Conservation (phyloP, 805 yeast species). For the Kockiozyma suomiensis region DNA sequence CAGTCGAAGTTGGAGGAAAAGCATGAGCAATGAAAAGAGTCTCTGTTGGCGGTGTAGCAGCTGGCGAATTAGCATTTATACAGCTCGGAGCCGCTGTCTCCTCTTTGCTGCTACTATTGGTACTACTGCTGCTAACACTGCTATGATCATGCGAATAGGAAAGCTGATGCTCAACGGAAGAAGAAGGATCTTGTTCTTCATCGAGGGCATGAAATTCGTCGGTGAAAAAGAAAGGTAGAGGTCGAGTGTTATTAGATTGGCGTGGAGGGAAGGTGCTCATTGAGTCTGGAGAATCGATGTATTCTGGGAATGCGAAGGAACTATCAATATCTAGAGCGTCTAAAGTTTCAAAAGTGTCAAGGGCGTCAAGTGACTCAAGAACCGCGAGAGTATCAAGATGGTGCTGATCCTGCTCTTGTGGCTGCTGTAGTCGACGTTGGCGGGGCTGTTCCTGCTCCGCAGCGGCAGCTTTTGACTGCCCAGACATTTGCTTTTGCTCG, state of each 20-base stretch:
- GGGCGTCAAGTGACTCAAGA: constrained; percentile 3
- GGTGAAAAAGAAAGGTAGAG: not conserved
- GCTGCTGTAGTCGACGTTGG: not conserved
- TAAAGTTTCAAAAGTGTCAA: not conserved
- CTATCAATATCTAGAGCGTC: not conserved
- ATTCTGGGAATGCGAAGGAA: not conserved
- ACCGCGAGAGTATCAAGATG: not conserved
- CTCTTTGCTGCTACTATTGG: no score
- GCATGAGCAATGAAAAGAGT: no score
- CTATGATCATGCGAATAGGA: no score
- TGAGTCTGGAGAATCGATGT: not conserved
- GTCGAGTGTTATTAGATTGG: not conserved
- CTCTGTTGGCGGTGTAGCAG: no score
- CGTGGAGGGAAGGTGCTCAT: not conserved
- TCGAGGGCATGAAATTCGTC: not conserved
- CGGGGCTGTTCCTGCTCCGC: not conserved
- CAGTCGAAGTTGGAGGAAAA: no score
- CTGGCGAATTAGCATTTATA: no score
- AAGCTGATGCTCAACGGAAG: no score
- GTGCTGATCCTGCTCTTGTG: not conserved
- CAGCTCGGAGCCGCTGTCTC: no score
- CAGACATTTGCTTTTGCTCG: not conserved
- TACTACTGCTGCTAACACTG: no score
- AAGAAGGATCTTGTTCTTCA: not conserved
- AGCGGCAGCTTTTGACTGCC: not conserved